Evolutionary conservation across 2,329 filamentous ascomycete species (phyloP), one percentile per base, ranked within the genome.

Genomic region (Aspergillus nomiae): DNA sequence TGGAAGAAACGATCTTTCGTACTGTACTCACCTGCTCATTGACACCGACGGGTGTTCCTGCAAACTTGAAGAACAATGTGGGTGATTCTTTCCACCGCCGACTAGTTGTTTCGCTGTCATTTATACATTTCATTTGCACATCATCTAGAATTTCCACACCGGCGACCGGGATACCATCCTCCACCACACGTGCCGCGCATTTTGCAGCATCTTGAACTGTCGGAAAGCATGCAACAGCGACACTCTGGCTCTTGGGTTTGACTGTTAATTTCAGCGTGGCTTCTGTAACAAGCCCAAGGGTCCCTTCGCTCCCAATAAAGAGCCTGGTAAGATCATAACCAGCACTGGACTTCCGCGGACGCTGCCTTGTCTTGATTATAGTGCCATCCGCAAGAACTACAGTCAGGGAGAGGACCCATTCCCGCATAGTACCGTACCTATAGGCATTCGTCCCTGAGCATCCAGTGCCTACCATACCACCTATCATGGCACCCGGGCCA

Each of bases 91-190:
- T 85, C 90, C 90, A 93, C 43, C 80, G 81, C 28, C 82, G 74
- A 48, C 74, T 76, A 3, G 81, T 83, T 10, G 76, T 73, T 41
- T 80, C 73, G 63, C 80, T 81, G 53, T 78, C 77, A 67, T 90
- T 90, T 76, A 90, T 89, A 74, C 85, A 89, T 66, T 82, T 80
- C 87, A 97, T 97, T 81, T 96, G 93, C 62, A 93, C 90, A 74
- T 96, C 93, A 79, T 97, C 94, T 32, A 97, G 83, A 62, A 97
- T 90, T 80, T 97, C 94, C 50, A 97, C 88, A n/a, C 94, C 94
- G 0, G 94, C 93, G 48, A 97, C 89, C 34, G 91, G 92, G 12
- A 97, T 86, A 30, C 92, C 93, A 59, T 90, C 86, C 51, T 87
- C 87, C 5, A 97, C 93, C 12, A 97, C 92, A 60, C 85, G 85